phyloP scores from a whole-genome alignment of 306 rosid species.

The Citrullus mucosospermus region DNA sequence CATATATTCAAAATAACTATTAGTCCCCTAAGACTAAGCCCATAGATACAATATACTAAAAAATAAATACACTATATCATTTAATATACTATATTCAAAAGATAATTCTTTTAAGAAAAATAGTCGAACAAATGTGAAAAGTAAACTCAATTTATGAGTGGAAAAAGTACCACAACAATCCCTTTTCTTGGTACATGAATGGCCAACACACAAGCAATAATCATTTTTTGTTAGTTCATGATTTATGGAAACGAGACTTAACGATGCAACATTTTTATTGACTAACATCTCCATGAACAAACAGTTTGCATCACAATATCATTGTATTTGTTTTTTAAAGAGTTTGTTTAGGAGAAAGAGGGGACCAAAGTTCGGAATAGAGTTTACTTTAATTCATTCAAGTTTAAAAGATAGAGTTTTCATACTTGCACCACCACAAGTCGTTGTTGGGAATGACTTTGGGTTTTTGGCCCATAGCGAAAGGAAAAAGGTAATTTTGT shows the following conservation, averaged over 20 bases:
- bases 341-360: neutral
- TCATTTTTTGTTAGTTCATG: constrained; percentile 75
- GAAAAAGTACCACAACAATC: constrained; percentile 55
- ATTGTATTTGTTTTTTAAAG: constrained; percentile 23
- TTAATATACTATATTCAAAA: neutral
- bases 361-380: neutral
- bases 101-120: neutral
- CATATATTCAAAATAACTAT: no score
- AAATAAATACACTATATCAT: no score
- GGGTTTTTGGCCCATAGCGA: no score
- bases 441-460: neutral
- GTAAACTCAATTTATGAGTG: neutral
- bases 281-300: constrained; percentile 94
- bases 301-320: constrained; percentile 89
- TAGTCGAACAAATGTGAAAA: neutral
- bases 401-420: constrained; percentile 43
- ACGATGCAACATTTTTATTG: constrained; percentile 44
- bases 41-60: no score
- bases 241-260: constrained; percentile 44
- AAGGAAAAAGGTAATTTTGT: no score
- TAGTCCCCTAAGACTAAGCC: no score
- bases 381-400: neutral
- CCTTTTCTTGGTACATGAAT: constrained; percentile 96
- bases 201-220: constrained; percentile 85
- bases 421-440: constrained; percentile 94